Percentiles rank a stretch among this genome's conserved stretches.
These are phyloP conservation scores for Erysimum cheiranthoides DNA, from an alignment of 345 rosid species.

Conservation along the genomic window DNA sequence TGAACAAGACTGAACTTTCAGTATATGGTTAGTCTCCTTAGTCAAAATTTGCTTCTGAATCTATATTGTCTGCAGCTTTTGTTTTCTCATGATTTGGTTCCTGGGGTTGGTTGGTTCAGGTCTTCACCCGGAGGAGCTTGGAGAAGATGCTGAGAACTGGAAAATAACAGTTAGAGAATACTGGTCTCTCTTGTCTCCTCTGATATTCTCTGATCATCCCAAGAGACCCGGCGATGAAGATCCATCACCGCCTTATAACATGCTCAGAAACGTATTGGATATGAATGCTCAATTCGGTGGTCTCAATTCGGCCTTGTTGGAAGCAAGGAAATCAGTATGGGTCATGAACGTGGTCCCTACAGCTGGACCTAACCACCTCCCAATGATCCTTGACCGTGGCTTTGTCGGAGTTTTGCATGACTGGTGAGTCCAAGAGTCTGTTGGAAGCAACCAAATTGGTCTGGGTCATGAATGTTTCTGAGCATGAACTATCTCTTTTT, in stretches of 20 bases:
- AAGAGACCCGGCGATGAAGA: slow-evolving; percentile 99
- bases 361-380: slow-evolving; percentile 79
- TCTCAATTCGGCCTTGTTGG: slow-evolving; percentile 80
- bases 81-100: neutral
- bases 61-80: slow-evolving; percentile 7
- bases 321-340: slow-evolving; percentile 88
- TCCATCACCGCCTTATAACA: slow-evolving; percentile 96
- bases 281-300: slow-evolving; percentile 98
- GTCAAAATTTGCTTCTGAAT: slow-evolving; percentile 15
- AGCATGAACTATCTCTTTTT: slow-evolving; percentile 1
- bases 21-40: slow-evolving; percentile 64
- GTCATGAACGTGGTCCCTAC: slow-evolving; percentile 98
- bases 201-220: slow-evolving; percentile 99
- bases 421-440: slow-evolving; percentile 59
- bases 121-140: slow-evolving; percentile 63
- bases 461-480: neutral
- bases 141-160: slow-evolving; percentile 72
- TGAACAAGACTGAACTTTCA: slow-evolving; percentile 80
- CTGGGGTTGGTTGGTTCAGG: slow-evolving; percentile 55
- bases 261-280: slow-evolving; percentile 93
- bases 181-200: slow-evolving; percentile 96
- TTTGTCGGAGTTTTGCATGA: slow-evolving; percentile 90
- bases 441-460: no score
- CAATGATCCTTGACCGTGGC: slow-evolving; percentile 91
- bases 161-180: slow-evolving; percentile 64